Evolutionary conservation across 768 basidiomycete genomes (phyloP).

Genomic region (Lentinula aciculospora): DNA sequence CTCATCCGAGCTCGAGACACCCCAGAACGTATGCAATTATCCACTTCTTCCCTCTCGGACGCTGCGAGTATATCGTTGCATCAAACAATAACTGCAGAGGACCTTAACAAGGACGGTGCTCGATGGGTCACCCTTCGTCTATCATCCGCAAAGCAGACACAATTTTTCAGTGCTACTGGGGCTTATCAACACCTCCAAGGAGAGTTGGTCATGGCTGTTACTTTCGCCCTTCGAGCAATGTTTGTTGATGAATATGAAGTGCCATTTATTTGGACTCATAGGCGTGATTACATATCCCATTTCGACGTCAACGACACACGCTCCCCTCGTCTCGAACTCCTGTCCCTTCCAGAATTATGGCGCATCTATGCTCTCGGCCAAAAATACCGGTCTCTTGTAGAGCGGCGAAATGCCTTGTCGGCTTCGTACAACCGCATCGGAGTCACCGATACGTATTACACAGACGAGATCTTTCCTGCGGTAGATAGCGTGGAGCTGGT

Average conservation of each 20-base stretch:
- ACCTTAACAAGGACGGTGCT: conserved; percentile 69
- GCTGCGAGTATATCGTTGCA: conserved; percentile 57
- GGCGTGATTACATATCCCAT: conserved; percentile 83
- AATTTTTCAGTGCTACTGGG: conserved; percentile 68
- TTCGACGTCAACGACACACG: conserved; percentile 66
- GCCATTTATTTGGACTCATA: conserved; percentile 92
- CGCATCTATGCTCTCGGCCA: conserved; percentile 84
- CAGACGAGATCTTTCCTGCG: conserved; percentile 57
- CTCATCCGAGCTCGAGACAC: conserved; percentile 85
- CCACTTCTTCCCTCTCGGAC: conserved; percentile 75
- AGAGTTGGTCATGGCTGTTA: conserved; percentile 74
- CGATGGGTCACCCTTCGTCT: conserved; percentile 84
- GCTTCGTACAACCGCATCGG: conserved; percentile 65
- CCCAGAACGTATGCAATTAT: conserved; percentile 94
- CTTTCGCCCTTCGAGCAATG: conserved; percentile 70
- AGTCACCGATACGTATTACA: conserved; percentile 71
- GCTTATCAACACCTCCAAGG: conserved; percentile 53
- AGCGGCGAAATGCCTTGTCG: conserved; percentile 60
- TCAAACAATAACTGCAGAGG: conserved; percentile 60
- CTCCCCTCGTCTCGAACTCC: conserved; percentile 61
- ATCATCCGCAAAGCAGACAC: conserved; percentile 55
- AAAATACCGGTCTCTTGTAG: conserved; percentile 81
- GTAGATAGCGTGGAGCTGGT: conserved; percentile 84
- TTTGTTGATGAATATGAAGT: conserved; percentile 91
- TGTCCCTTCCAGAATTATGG: conserved; percentile 83